Evolutionary conservation across 345 rosid species (phyloP).

Genomic region (Melaleuca alternifolia): DNA sequence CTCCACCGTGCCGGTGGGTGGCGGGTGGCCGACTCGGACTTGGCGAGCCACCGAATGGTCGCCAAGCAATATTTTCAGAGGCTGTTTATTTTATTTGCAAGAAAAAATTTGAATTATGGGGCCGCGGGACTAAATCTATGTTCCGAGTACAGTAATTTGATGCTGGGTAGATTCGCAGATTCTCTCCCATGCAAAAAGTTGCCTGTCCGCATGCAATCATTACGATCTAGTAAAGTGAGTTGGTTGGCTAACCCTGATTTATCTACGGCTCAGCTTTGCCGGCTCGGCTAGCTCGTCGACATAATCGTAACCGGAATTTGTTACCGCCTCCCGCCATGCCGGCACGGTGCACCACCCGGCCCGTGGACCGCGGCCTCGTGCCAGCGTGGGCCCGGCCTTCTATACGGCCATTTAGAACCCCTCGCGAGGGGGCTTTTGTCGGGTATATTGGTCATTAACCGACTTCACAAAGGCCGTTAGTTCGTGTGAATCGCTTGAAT

Average conservation of each 20-base stretch:
- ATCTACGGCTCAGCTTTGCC: not conserved
- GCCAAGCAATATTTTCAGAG: not conserved
- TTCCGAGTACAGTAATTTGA: not conserved
- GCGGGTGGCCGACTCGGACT: not conserved
- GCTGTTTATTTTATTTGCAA: not conserved
- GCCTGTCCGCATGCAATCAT: not conserved
- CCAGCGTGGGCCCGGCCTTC: not conserved
- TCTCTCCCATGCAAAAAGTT: not conserved
- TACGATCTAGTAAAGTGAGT: not conserved
- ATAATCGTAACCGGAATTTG: not conserved
- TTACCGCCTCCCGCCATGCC: accelerated
- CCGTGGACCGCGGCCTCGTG: accelerated
- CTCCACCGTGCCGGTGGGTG: not conserved
- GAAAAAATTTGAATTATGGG: not conserved
- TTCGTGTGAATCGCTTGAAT: accelerated
- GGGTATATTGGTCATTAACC: not conserved
- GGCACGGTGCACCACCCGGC: accelerated
- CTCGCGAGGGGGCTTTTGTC: accelerated
- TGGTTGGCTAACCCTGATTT: not conserved
- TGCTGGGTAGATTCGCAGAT: not conserved
- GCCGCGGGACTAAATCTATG: not conserved
- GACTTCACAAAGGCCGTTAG: not conserved
- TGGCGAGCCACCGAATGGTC: not conserved
- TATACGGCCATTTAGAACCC: too few relatives aligned
- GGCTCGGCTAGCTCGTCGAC: not conserved